Percentiles rank a stretch among this genome's conserved stretches.
Conservation (phyloP, 805 yeast genomes). For the Metschnikowia proteae region DNA sequence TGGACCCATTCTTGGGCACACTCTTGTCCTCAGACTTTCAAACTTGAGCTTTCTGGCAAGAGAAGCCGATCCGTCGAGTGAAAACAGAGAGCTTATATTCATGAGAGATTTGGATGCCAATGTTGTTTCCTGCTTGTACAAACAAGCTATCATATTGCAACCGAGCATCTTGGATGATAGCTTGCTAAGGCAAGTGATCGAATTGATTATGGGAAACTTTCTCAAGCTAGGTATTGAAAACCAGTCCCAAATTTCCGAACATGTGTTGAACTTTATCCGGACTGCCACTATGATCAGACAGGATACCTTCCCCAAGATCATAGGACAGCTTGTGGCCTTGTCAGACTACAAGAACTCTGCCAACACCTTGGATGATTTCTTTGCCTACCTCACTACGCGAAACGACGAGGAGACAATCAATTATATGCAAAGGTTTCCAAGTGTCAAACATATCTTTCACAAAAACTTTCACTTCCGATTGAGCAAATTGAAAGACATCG, state of each 20-base stretch:
- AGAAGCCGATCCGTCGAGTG: constrained; percentile 12
- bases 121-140: constrained; percentile 28
- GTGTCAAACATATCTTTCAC: constrained; percentile 25
- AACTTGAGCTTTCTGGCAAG: constrained; percentile 15
- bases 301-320: constrained; percentile 21
- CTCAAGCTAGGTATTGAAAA: constrained; percentile 16
- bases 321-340: constrained; percentile 15
- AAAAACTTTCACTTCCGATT: constrained; percentile 23
- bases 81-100: constrained; percentile 12
- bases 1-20: constrained; percentile 22
- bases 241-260: constrained; percentile 22
- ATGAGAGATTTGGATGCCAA: constrained; percentile 17
- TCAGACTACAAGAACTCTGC: constrained; percentile 16
- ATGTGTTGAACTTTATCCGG: constrained; percentile 34
- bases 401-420: constrained; percentile 38
- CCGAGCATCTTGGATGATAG: constrained; percentile 30
- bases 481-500: constrained; percentile 17
- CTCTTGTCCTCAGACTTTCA: constrained; percentile 27
- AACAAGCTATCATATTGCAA: constrained; percentile 32
- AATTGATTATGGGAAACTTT: constrained; percentile 30
- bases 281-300: constrained; percentile 32
- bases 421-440: constrained; percentile 27
- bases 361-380: constrained; percentile 25
- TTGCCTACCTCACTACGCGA: constrained; percentile 25
- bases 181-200: constrained; percentile 31